These are phyloP conservation scores for Thalassia testudinum DNA, from an alignment of 116 monocot genomes.

Conservation along the genomic window DNA sequence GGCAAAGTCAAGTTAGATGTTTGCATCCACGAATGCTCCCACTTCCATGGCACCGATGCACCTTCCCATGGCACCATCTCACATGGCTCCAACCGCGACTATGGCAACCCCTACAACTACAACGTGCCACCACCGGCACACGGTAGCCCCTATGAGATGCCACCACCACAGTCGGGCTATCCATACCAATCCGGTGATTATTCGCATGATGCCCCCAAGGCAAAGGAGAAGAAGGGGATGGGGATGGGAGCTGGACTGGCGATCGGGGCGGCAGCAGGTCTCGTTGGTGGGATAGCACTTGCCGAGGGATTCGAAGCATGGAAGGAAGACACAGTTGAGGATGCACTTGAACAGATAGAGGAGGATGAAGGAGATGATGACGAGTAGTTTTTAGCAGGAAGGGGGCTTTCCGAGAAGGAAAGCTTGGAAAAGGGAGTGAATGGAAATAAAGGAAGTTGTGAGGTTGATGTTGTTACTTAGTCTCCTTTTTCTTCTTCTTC, in stretches of 20 bases:
- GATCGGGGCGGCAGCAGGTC: constrained; percentile 74
- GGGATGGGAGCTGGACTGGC: constrained; percentile 83
- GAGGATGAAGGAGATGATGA: constrained; percentile 25
- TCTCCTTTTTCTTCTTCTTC: too few species aligned
- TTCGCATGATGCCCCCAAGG: constrained; percentile 6
- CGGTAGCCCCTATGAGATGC: constrained; percentile 22
- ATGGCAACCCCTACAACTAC: constrained; percentile 12
- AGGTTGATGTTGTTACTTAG: too few species aligned
- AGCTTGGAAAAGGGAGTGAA: too few species aligned
- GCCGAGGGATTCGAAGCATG: constrained; percentile 55
- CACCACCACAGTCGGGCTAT: constrained; percentile 10
- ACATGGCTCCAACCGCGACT: too few species aligned
- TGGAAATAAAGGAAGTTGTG: too few species aligned
- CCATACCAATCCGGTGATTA: not conserved
- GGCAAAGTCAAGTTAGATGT: constrained; percentile 57
- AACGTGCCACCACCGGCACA: constrained; percentile 15
- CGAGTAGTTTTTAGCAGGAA: too few species aligned
- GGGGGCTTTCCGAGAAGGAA: too few species aligned
- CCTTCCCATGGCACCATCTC: too few species aligned
- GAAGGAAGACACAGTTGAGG: constrained; percentile 61
- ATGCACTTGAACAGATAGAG: constrained; percentile 61
- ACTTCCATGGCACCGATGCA: constrained; percentile 30
- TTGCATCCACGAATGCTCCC: constrained; percentile 30
- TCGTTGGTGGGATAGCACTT: constrained; percentile 69
- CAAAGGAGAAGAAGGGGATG: constrained; percentile 45